Base-by-base conservation (phyloP, 257 asterid species). In the Nicotiana sylvestris region DNA sequence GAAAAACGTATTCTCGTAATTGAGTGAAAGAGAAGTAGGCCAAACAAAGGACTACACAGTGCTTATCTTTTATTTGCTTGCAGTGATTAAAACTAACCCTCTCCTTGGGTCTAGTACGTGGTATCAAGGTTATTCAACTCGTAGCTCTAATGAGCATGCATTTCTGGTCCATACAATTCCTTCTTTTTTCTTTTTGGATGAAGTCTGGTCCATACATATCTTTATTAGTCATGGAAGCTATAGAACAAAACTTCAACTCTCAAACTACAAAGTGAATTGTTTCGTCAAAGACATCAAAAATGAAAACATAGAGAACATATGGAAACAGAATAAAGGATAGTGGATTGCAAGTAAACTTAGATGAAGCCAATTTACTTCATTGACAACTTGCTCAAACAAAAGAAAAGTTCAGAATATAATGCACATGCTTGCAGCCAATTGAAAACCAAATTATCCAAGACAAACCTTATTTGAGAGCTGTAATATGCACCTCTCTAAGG, bases 391-490 rank as follows among this genome's bases (percentile, higher is more conserved):
- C 57, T 4, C 12, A 64, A 57, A 46, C 37, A 46, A 72, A 60
- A 64, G 82, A 35, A 60, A 78, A 78, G 39, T 78, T 78, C 70
- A 21, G 56, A 60, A 27, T 78, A 43, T 62, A 78, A 78, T 60
- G 69, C 25, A 72, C 53, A 57, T 56, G 69, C 32, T 43, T 43
- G 69, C 53, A 13, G 57, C 58, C 37, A 79, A 79, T 65, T 55
- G 25, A 83, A 37, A 37, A 66, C 78, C 21, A 6, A 60, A 46
- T 67, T 69, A 81, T 51, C 82, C 17, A 66, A 65, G 53, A 82
- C 86, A 66, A 81, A 89, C 90, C 92, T 89, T 89, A 30, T 84
- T 11, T 37, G 92, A 78, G 25, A 89, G 87, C 55, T 83, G 89
- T 18, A 80, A 79, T 65, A 89, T 89, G 86, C 90, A 89, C 83